Base-by-base conservation (phyloP, 805 yeast species). In the Phaffomyces antillensis region DNA sequence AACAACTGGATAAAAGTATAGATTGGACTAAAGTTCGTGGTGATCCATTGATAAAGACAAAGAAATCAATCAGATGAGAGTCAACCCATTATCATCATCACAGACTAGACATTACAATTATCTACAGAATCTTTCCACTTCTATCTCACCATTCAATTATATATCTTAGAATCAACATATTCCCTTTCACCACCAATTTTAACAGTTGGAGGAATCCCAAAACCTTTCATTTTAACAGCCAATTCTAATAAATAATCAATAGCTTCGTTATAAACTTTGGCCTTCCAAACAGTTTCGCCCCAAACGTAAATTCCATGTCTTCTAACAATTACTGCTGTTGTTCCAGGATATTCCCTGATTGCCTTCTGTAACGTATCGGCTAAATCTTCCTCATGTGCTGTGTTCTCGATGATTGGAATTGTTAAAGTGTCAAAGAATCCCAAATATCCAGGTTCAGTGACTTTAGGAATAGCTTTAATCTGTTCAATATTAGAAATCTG, bases 241-340 rank as follows among this genome's bases (percentile, higher is more conserved):
- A 90, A 64, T 51, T 86, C 96, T 56, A 91, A 69, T 50, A 91
- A 66, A 60, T 90, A 91, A 58, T 91, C 97, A 48, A 91, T 79
- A 16, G 96, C 95, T 64, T 91, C 98, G 60, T 89, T 89, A 62
- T 85, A 84, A 13, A 91, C 76, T 65, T 91, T 91, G 40, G 97
- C 96, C 65, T 90, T 88, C 86, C 95, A 85, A 12, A 87, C 86
- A 24, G 75, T 79, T 54, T 83, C 87, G 23, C 97, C 97, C 97
- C 97, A 91, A n/a, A 89, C 96, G 60, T 83, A 91, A 38, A 91
- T 82, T 1, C 98, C 98, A 59, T 91, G 98, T 58, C 96, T 73
- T 63, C 96, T 77, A 7, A 91, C 97, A 43, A 91, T 69, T 1
- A 91, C 88, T 0, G 97, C 97, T 3, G 89, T 77, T 4, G 95